A percentile compares a stretch with the other conserved stretches of the same genome.
Evolutionary conservation across 2,329 filamentous ascomycete species (phyloP).

Genomic region (Dactylellina parvicollis): DNA sequence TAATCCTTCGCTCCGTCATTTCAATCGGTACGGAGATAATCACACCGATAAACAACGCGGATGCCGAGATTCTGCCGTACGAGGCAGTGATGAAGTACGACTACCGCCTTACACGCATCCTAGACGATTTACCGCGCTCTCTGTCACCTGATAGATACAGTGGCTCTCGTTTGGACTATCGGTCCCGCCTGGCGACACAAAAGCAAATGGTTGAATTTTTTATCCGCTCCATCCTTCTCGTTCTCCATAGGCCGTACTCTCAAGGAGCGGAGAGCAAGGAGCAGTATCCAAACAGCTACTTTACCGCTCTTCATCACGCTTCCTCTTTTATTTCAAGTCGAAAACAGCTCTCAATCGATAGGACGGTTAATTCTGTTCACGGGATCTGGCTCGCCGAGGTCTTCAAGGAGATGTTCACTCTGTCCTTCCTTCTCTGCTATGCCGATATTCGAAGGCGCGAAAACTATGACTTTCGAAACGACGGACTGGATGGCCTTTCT

Average conservation of each 20-base stretch:
- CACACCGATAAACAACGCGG: constrained; percentile 44
- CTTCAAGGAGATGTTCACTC: constrained; percentile 52
- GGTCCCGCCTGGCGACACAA: constrained; percentile 38
- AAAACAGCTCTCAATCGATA: constrained; percentile 40
- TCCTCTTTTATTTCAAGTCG: constrained; percentile 19
- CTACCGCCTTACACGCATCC: constrained; percentile 46
- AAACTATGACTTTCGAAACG: constrained; percentile 37
- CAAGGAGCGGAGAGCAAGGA: constrained; percentile 46
- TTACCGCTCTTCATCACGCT: constrained; percentile 33
- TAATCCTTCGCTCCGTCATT: constrained; percentile 42
- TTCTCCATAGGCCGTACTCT: constrained; percentile 44
- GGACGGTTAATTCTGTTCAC: constrained; percentile 29
- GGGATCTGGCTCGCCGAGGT: constrained; percentile 48
- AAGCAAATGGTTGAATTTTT: constrained; percentile 49
- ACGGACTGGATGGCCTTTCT: constrained; percentile 33
- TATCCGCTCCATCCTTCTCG: constrained; percentile 35
- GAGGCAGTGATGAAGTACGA: constrained; percentile 51
- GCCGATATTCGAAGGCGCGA: constrained; percentile 42
- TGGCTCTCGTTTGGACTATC: constrained; percentile 38
- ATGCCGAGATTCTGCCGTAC: constrained; percentile 35
- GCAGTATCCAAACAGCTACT: constrained; percentile 50
- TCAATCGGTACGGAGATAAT: constrained; percentile 39
- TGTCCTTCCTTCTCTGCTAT: constrained; percentile 40
- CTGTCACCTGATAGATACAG: constrained; percentile 35
- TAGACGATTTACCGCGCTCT: constrained; percentile 34